Evolutionary conservation across 192 early-diverging fungal genomes (phyloP).

Genomic region (Chytriomyces hyalinus): DNA sequence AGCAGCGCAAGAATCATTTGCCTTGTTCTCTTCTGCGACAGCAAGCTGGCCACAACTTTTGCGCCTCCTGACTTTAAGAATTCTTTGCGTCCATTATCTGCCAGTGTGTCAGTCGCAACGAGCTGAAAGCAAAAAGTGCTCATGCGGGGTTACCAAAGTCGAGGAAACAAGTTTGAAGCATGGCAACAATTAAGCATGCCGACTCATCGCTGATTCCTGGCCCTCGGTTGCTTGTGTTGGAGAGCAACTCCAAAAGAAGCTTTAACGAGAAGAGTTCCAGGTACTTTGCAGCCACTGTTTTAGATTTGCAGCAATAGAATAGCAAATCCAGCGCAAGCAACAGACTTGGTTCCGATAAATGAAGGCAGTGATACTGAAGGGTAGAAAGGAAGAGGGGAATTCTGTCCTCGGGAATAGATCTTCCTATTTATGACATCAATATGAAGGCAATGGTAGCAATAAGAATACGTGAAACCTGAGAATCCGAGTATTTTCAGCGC

Average conservation of each 20-base stretch:
- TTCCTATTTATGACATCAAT: neutral
- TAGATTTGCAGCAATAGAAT: neutral
- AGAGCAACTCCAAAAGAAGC: no score
- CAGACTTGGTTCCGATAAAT: neutral
- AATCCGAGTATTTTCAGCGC: neutral
- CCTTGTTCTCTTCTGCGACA: neutral
- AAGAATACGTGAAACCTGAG: neutral
- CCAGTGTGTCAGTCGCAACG: no score
- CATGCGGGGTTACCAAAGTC: no score
- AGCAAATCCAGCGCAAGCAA: neutral
- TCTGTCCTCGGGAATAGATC: neutral
- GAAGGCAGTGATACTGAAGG: neutral
- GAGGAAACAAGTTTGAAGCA: no score
- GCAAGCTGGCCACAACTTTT: neutral
- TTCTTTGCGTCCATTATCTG: neutral
- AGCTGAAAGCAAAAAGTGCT: no score
- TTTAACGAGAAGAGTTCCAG: neutral
- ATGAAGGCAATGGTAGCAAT: neutral
- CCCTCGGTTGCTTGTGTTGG: no score
- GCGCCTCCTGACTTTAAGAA: neutral
- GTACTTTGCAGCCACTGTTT: neutral
- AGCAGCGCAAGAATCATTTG: constrained; percentile 1
- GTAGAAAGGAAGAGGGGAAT: neutral
- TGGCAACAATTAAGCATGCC: no score
- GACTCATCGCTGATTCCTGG: no score